These are phyloP conservation scores for Phaseolus lunatus DNA, from an alignment of 306 rosid genomes.

Conservation along the genomic window DNA sequence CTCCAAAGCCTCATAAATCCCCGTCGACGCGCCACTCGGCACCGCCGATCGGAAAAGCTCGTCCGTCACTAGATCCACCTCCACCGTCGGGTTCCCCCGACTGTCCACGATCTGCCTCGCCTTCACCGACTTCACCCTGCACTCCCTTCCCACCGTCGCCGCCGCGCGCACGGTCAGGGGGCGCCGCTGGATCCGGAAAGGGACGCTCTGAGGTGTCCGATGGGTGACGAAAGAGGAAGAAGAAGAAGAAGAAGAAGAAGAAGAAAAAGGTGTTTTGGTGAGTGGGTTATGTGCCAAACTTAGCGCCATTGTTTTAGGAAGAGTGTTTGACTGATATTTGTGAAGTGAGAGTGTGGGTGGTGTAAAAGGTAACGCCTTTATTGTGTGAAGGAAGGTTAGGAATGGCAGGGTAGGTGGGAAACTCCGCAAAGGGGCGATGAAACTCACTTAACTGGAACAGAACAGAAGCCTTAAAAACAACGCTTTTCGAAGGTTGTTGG, in stretches of 20 bases:
- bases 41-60: conserved; percentile 92
- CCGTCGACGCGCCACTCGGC: conserved; percentile 97
- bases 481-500: conserved; percentile 43
- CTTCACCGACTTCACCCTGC: conserved; percentile 70
- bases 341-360: conserved; percentile 21
- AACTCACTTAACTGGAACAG: conserved; percentile 20
- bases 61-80: conserved; percentile 91
- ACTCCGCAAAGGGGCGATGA: conserved; percentile 80
- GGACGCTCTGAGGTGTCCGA: conserved; percentile 44
- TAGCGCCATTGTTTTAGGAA: conserved; percentile 60
- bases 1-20: conserved; percentile 97
- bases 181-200: conserved; percentile 33
- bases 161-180: conserved; percentile 58
- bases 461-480: background rate
- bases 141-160: conserved; percentile 52
- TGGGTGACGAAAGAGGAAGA: conserved; percentile 47
- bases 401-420: conserved; percentile 55
- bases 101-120: conserved; percentile 97
- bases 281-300: conserved; percentile 59
- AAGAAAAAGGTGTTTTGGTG: conserved; percentile 46
- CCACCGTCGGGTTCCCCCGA: conserved; percentile 95
- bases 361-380: background rate
- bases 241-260: background rate
- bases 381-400: background rate
- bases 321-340: background rate